Evolutionary conservation across 257 asterid species (phyloP), one percentile per base, ranked within the genome.

Genomic region (Solanum raphanifolium): DNA sequence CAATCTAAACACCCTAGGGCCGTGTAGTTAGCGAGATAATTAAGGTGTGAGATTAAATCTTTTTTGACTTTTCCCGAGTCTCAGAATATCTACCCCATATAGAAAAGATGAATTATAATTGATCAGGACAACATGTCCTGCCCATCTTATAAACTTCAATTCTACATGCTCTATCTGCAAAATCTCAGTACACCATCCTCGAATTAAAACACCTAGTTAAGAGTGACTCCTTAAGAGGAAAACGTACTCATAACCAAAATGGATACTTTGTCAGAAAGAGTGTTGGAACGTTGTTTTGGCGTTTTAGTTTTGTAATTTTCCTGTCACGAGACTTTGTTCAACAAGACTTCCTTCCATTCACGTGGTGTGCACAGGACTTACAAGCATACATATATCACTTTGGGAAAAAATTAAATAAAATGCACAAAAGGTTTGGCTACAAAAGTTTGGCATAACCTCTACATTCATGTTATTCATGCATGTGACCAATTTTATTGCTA

Each of bases 261-360:
- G 15, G 11, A 41, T 43, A 31, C 81, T 38, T 69, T 38, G 87
- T 81, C 69, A 52, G 58, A 87, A 71, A 68, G n/a, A 90, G 89
- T 84, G 36, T 35, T 88, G 89, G 81, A 89, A 87, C 58, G 73
- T 36, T 86, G 89, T 90, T 87, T 90, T 88, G 90, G 86, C 85
- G 35, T 89, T 88, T 88, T 38, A 81, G 60, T 74, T 87, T 68
- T 39, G 83, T 13, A 31, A 27, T 32, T 87, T 66, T 68, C 62
- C n/a, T 21, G 75, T 88, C 91, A 92, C 91, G 91, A 90, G 60
- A 71, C 79, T 85, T 48, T 15, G 60, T 48, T 48, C 60, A 48
- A 48, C 60, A 48, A 52, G 82, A 74, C 43, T 39, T 39, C 43
- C 48, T 74, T n/a, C 72, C 72, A 85, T 79, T 87, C 92, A 91